Evolutionary conservation across 768 basidiomycete genomes (phyloP), one percentile per base, ranked within the genome.

Genomic region (Podaxis sp.): DNA sequence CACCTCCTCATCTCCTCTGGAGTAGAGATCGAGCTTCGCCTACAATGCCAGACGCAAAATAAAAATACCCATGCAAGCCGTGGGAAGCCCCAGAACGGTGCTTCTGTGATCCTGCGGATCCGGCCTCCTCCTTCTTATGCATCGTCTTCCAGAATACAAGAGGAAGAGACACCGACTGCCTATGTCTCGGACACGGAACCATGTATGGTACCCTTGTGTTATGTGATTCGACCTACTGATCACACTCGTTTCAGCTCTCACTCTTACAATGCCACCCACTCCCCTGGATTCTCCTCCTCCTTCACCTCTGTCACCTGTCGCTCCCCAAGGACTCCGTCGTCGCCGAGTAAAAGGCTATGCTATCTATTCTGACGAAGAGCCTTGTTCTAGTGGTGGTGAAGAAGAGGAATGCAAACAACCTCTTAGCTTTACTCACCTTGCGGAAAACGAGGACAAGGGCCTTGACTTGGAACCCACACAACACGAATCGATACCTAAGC

Each of bases 81-180:
- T 51, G 81, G 81, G 6, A 72, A 75, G 43, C 76, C 77, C 1
- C 82, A 82, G 65, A 79, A 76, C 17, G 79, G 77, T 1, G 79
- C 76, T 4, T 33, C 68, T 2, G 43, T 78, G 4, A 60, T 71
- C 15, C 8, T 77, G 27, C 73, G 15, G 65, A 64, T 19, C 66
- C 73, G 17, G 74, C 73, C 25, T 27, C 65, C 5, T 12, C 49
- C 41, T 17, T 64, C 63, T 24, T 46, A 22, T 24, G 50, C 60
- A n/a, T 50, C 54, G 11, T 53, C 51, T n/a, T 57, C 51, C n/a
- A 22, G 11, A 41, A 15, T n/a, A 11, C 40, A 6, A 11, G 54
- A 56, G 55, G 61, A 50, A n/a, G 22, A 61, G 15, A 29, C 22
- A 41, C 38, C 38, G 5, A 15, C 51, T 27, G 54, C 24, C 3